Conservation (phyloP, 2,329 filamentous ascomycete species). For the Huntiella abstrusa region DNA sequence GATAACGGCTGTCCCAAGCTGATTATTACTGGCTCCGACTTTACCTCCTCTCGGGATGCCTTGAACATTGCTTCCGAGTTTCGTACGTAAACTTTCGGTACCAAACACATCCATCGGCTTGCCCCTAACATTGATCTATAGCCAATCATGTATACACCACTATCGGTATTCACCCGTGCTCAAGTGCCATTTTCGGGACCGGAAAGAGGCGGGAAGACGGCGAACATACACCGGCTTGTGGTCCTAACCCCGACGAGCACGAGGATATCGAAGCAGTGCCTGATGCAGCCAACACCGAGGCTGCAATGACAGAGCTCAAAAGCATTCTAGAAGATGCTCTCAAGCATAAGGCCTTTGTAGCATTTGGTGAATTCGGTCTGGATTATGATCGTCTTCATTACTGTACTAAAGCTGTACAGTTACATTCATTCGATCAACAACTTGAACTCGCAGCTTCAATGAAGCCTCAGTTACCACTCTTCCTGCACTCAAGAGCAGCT, state of each 20-base stretch:
- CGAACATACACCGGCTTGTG: slow-evolving; percentile 32
- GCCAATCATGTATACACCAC: slow-evolving; percentile 74
- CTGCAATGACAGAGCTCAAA: slow-evolving; percentile 41
- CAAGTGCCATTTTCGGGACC: slow-evolving; percentile 56
- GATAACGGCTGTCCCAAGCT: slow-evolving; percentile 72
- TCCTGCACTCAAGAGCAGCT: slow-evolving; percentile 79
- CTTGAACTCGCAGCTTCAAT: slow-evolving; percentile 53
- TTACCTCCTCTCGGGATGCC: slow-evolving; percentile 58
- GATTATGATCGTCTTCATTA: slow-evolving; percentile 88
- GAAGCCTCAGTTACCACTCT: slow-evolving; percentile 64
- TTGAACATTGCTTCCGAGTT: slow-evolving; percentile 55
- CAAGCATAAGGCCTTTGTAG: slow-evolving; percentile 38
- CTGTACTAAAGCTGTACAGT: slow-evolving; percentile 58
- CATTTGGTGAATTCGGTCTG: slow-evolving; percentile 87
- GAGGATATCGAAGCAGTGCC: slow-evolving; percentile 30
- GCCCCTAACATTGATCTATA: slow-evolving; percentile 18
- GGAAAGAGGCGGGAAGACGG: slow-evolving; percentile 25
- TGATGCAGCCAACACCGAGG: slow-evolving; percentile 21
- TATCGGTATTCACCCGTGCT: slow-evolving; percentile 86
- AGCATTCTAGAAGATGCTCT: slow-evolving; percentile 43
- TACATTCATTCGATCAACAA: slow-evolving; percentile 71
- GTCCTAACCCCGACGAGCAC: slow-evolving; percentile 29
- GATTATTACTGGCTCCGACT: slow-evolving; percentile 82
- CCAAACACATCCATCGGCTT: neutral
- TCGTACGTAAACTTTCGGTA: slow-evolving; percentile 27